These are phyloP conservation scores for Neurospora africana DNA, from an alignment of 495 filamentous ascomycete species.

Conservation along the genomic window DNA sequence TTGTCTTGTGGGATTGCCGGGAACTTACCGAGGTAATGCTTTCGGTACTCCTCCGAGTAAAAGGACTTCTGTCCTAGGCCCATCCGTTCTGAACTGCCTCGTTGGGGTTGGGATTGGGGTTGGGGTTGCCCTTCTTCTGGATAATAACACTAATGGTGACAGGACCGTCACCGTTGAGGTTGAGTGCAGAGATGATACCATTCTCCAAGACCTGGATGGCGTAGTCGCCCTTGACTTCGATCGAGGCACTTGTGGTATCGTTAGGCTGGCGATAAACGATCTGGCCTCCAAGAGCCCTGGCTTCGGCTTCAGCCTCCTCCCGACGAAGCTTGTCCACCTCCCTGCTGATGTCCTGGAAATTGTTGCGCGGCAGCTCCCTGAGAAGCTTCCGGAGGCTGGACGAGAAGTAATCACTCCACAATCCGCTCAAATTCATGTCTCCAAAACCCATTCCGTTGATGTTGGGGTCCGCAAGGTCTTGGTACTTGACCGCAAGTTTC, in stretches of 20 bases:
- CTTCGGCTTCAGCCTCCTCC: neutral
- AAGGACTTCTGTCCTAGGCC: neutral
- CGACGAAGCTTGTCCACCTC: neutral
- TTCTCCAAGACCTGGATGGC: neutral
- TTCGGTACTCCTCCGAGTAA: neutral
- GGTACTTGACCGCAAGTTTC: neutral
- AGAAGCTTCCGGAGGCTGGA: neutral
- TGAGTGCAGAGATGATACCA: neutral
- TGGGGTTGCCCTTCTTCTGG: neutral
- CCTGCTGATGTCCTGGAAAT: neutral
- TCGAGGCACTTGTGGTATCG: neutral
- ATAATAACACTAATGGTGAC: neutral
- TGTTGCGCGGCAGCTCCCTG: neutral
- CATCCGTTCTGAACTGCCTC: neutral
- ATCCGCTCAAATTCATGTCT: too few species aligned
- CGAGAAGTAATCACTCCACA: neutral
- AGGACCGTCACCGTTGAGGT: neutral
- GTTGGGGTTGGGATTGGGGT: neutral
- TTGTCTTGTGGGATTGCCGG: neutral
- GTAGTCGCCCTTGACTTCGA: neutral
- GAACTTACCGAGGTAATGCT: neutral
- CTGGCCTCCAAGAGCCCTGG: neutral
- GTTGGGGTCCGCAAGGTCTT: neutral
- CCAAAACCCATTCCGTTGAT: too few species aligned
- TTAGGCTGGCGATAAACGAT: neutral